Evolutionary conservation across 2,329 filamentous ascomycete genomes (phyloP), one percentile per base, ranked within the genome.

Genomic region (Ophiocordyceps robertsii): DNA sequence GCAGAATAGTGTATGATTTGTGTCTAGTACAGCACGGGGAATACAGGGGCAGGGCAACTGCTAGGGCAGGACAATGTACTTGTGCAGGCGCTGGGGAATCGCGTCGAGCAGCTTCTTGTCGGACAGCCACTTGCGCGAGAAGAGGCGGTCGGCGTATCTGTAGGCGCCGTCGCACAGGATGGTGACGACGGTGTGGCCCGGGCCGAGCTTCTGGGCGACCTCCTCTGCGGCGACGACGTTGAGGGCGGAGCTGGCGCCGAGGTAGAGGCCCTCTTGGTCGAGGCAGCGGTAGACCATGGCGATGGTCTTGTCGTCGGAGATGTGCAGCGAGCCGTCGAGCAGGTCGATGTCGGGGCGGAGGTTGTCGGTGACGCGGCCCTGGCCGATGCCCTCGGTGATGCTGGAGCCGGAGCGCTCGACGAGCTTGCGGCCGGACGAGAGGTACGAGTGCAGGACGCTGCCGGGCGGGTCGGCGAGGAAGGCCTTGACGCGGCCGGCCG

Each of bases 371-470:
- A 98, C 77, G 41, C 92, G 83, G 32, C 92, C 92, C 68, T 96
- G 92, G 17, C 92, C 92, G 55, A 98, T 98, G 21, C 92, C 92
- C 67, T 98, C 92, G 3, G 92, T 98, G 65, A 98, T 96, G 56
- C 84, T 92, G 43, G 84, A 81, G 10, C 92, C 92, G 3, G 69
- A 68, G 40, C 92, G 75, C 57, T 95, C 90, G n/a, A 70, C 69
- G 43, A 96, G 70, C 59, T 84, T 82, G 33, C 89, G 89, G 12
- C 88, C 88, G 14, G 82, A 89, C 46, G 77, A 74, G 52, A 98
- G 82, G 67, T 95, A 96, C 46, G 83, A 87, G 68, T 95, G 88
- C 56, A 98, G 75, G 36, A 96, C 89, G 53, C 82, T 89, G 47
- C 92, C 92, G 0, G 92, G 92, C 2, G 92, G 92, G 62, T 98